Conservation (phyloP, 2,329 filamentous ascomycete species). For the Cercospora sp. region DNA sequence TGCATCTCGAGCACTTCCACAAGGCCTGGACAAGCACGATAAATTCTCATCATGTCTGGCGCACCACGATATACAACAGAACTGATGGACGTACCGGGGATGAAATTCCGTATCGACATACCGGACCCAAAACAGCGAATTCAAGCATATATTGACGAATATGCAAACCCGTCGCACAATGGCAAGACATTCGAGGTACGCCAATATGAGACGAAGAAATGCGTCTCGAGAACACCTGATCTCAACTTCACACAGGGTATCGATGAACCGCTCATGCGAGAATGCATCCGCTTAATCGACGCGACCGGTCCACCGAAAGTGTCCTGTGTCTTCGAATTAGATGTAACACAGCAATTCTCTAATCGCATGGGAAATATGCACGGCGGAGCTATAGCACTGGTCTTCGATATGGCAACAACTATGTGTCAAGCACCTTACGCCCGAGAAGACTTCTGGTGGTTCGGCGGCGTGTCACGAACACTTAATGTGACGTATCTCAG, state of each 20-base stretch:
- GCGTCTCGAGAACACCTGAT: background rate
- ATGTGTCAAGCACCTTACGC: background rate
- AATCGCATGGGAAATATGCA: constrained; percentile 1
- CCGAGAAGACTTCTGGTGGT: background rate
- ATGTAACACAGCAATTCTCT: background rate
- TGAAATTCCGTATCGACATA: background rate
- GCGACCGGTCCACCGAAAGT: background rate
- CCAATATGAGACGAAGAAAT: background rate
- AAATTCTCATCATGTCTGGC: background rate
- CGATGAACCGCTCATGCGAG: background rate
- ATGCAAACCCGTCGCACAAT: background rate
- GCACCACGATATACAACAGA: constrained; percentile 1
- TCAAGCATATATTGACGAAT: background rate
- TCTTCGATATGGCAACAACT: background rate
- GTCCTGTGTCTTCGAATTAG: background rate
- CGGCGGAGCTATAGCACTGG: background rate
- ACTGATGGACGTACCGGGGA: background rate
- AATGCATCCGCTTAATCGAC: background rate
- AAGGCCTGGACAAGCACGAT: background rate
- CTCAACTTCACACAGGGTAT: background rate
- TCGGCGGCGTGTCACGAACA: background rate
- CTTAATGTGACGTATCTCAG: background rate
- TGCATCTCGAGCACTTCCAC: background rate
- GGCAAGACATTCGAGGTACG: background rate
- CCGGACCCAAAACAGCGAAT: background rate